A percentile compares a stretch with the other conserved stretches of the same genome.
phyloP scores from a whole-genome alignment of 2,329 filamentous ascomycete genomes.

The Fusarium chaquense region DNA sequence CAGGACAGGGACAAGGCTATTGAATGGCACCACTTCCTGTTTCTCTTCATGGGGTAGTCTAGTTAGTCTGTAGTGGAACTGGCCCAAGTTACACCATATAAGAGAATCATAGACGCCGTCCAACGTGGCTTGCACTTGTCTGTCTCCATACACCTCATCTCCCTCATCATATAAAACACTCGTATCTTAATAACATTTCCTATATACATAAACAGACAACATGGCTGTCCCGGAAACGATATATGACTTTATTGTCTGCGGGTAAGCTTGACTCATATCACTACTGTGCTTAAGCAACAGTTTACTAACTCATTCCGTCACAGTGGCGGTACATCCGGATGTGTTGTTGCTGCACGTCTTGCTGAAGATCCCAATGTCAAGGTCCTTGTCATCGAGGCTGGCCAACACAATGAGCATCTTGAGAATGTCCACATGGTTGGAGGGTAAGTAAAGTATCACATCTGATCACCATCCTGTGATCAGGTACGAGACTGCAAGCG shows the following conservation, averaged over 20 bases:
- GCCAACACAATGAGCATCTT: conserved; percentile 56
- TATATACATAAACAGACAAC: not conserved
- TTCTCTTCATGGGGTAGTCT: not conserved
- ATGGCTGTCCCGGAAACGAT: conserved; percentile 40
- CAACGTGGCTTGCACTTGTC: not conserved
- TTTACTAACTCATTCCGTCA: not conserved
- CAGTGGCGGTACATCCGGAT: conserved; percentile 54
- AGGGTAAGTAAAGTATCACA: conserved; percentile 50
- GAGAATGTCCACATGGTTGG: conserved; percentile 65
- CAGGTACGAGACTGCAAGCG: no score
- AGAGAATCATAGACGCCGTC: conserved; percentile 12
- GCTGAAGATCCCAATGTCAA: conserved; percentile 50
- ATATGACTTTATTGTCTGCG: conserved; percentile 54
- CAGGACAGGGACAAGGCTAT: not conserved
- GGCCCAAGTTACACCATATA: conserved; percentile 13
- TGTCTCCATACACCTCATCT: not conserved
- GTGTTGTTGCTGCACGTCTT: conserved; percentile 54
- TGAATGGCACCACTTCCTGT: conserved; percentile 3
- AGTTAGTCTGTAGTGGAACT: not conserved
- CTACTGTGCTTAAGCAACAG: not conserved
- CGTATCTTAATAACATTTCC: not conserved
- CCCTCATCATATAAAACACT: not conserved
- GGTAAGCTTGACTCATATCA: conserved; percentile 43
- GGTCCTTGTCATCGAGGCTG: conserved; percentile 55
- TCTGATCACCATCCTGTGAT: no score